Evolutionary conservation across 805 yeast genomes (phyloP).

Genomic region (Starmerella khaoyaiensis): DNA sequence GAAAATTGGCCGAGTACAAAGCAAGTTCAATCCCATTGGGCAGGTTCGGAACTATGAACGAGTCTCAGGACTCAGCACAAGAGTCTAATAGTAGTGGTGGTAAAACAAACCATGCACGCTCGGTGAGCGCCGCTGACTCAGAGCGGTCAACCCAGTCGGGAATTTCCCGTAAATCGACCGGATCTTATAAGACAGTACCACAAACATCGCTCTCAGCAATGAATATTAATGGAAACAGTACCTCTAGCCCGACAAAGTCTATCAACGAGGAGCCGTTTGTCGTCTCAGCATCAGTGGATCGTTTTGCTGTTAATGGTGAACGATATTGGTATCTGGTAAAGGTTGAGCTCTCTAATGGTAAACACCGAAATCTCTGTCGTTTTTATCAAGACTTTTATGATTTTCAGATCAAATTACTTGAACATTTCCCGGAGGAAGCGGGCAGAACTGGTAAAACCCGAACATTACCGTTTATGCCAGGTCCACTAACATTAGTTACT

Average conservation of each 20-base stretch:
- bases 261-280: conserved; percentile 27
- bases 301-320: conserved; percentile 69
- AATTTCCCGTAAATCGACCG: neutral
- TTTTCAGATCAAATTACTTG: conserved; percentile 70
- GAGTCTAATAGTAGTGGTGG: neutral
- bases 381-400: conserved; percentile 94
- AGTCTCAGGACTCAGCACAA: too few species aligned
- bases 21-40: conserved; percentile 68
- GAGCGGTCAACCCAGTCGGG: conserved; percentile 1
- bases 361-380: conserved; percentile 58
- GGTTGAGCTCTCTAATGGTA: conserved; percentile 57
- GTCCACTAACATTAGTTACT: conserved; percentile 83
- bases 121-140: conserved; percentile 1
- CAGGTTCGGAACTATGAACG: conserved; percentile 31
- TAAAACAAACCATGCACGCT: conserved; percentile 5
- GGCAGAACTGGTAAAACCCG: conserved; percentile 72
- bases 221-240: too few species aligned
- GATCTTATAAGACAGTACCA: neutral
- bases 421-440: conserved; percentile 81
- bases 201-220: neutral
- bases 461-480: conserved; percentile 86
- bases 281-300: conserved; percentile 60
- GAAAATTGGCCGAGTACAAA: conserved; percentile 77
- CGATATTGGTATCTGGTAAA: conserved; percentile 76
- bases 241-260: neutral